A percentile compares a stretch with the other conserved stretches of the same genome.
Conservation (phyloP, 495 filamentous ascomycete genomes). For the Parachaetomium inaequale region DNA sequence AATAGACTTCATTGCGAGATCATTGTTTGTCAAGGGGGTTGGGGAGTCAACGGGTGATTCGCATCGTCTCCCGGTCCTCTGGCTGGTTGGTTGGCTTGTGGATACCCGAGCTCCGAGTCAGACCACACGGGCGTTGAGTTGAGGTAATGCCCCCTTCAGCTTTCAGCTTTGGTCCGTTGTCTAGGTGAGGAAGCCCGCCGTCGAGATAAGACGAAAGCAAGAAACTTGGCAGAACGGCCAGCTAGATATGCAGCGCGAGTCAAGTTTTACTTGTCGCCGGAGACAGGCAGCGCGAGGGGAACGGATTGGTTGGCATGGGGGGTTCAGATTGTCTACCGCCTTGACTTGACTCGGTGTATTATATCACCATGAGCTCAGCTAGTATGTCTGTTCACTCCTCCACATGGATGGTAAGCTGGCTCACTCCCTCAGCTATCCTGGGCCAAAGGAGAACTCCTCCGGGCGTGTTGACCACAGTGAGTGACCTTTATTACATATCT, state of each 20-base stretch:
- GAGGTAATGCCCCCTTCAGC: constrained; percentile 3
- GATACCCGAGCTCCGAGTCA: not conserved
- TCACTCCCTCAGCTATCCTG: not conserved
- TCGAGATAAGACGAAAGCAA: not conserved
- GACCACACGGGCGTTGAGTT: not conserved
- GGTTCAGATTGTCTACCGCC: no score
- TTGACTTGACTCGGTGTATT: constrained; percentile 4
- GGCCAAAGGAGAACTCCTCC: not conserved
- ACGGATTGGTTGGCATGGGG: no score
- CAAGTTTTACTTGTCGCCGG: not conserved
- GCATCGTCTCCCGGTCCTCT: no score
- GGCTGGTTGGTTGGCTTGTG: no score
- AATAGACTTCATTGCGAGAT: constrained; percentile 15
- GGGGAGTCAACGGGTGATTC: no score
- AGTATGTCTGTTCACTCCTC: no score
- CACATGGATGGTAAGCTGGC: no score
- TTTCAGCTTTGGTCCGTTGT: not conserved
- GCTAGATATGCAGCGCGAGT: not conserved
- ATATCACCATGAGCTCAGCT: constrained; percentile 1
- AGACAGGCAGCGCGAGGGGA: not conserved
- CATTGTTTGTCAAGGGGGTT: not conserved
- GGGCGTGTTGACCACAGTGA: not conserved
- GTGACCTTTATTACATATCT: not conserved
- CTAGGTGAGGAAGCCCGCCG: no score
- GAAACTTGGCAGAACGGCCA: not conserved